These are phyloP conservation scores for Epichloe gansuensis DNA, from an alignment of 2,329 filamentous ascomycete genomes.

Conservation along the genomic window DNA sequence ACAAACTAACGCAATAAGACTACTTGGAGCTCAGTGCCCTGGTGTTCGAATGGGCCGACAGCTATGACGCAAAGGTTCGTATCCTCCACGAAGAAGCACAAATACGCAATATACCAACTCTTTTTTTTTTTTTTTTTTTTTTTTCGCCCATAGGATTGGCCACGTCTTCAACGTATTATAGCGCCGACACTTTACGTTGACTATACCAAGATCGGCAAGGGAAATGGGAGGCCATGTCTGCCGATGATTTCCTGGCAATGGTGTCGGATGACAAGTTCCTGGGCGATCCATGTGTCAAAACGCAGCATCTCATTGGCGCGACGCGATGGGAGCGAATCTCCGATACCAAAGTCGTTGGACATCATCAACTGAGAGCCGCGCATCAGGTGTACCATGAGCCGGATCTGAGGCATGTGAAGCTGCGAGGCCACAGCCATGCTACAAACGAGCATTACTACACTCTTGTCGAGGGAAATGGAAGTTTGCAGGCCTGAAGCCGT, in stretches of 20 bases:
- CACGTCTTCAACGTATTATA: conserved; percentile 40
- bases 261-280: conserved; percentile 38
- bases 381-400: conserved; percentile 43
- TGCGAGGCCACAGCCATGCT: conserved; percentile 45
- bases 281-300: conserved; percentile 41
- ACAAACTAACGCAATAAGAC: no score
- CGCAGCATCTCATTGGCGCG: conserved; percentile 44
- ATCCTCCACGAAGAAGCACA: no score
- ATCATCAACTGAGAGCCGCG: conserved; percentile 46
- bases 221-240: conserved; percentile 41
- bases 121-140: no score
- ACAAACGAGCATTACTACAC: conserved; percentile 42
- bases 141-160: conserved; percentile 30
- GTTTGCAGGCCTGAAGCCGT: conserved; percentile 41
- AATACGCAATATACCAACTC: no score
- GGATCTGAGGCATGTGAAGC: conserved; percentile 29
- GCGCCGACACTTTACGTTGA: conserved; percentile 30
- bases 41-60: conserved; percentile 48
- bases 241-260: conserved; percentile 39
- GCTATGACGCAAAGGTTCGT: conserved; percentile 46
- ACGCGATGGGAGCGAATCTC: conserved; percentile 37
- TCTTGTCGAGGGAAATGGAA: conserved; percentile 46
- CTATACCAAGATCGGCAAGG: conserved; percentile 34
- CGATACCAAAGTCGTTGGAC: conserved; percentile 36
- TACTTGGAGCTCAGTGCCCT: no score